Conservation (phyloP, 2,329 filamentous ascomycete genomes). For the Aspergillus floridensis region DNA sequence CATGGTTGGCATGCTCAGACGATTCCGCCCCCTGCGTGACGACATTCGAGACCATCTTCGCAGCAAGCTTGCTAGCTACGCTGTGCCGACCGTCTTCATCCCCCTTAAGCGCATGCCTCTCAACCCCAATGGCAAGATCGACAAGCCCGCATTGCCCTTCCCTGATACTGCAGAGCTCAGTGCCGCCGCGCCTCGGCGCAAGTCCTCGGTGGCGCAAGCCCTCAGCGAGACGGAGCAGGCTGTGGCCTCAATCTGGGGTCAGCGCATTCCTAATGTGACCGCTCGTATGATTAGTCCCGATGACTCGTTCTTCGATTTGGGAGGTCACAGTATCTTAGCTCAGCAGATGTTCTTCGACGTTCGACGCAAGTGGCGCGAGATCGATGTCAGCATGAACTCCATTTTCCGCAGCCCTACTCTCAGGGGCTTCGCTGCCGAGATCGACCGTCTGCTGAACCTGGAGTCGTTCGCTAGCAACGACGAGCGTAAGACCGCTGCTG, state of each 20-base stretch:
- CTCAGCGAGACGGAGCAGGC: slow-evolving; percentile 60
- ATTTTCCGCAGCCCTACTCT: slow-evolving; percentile 69
- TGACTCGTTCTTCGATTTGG: slow-evolving; percentile 72
- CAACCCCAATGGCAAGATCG: slow-evolving; percentile 85
- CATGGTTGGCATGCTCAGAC: slow-evolving; percentile 56
- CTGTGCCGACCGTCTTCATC: slow-evolving; percentile 72
- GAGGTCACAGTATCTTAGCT: slow-evolving; percentile 76
- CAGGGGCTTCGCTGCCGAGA: slow-evolving; percentile 55
- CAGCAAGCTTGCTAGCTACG: slow-evolving; percentile 69
- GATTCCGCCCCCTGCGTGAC: slow-evolving; percentile 60
- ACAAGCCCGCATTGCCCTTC: slow-evolving; percentile 76
- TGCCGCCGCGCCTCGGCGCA: slow-evolving; percentile 53
- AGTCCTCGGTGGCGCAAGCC: slow-evolving; percentile 48
- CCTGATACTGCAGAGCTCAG: slow-evolving; percentile 69
- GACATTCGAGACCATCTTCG: slow-evolving; percentile 67
- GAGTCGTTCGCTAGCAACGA: slow-evolving; percentile 46
- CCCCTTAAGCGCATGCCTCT: slow-evolving; percentile 69
- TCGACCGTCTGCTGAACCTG: slow-evolving; percentile 52
- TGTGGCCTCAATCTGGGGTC: slow-evolving; percentile 71
- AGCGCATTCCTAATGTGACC: slow-evolving; percentile 65
- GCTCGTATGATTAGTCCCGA: slow-evolving; percentile 64
- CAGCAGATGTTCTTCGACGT: slow-evolving; percentile 76
- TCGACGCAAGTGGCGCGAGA: slow-evolving; percentile 58
- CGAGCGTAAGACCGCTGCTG: slow-evolving; percentile 43
- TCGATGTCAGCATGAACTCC: slow-evolving; percentile 66